These are phyloP conservation scores for Verticillium dahliae DNA, from an alignment of 2,329 filamentous ascomycete genomes.

Conservation along the genomic window DNA sequence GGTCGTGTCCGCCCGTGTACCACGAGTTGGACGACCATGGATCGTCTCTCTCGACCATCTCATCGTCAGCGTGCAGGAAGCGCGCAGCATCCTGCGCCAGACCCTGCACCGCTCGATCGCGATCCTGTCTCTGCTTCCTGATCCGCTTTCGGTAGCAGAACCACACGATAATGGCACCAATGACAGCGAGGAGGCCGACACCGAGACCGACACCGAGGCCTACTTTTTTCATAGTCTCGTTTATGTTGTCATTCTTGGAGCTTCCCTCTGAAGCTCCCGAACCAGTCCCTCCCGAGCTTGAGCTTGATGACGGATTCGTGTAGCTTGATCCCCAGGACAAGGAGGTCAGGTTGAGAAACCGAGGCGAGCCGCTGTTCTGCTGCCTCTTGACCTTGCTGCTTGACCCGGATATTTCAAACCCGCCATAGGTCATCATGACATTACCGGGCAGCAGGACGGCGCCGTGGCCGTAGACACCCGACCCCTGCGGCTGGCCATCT, in stretches of 20 bases:
- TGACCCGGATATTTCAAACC: conserved; percentile 42
- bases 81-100: conserved; percentile 42
- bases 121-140: conserved; percentile 21
- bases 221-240: conserved; percentile 32
- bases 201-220: conserved; percentile 61
- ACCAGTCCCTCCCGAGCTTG: conserved; percentile 12
- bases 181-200: conserved; percentile 48
- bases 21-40: conserved; percentile 27
- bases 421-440: conserved; percentile 62
- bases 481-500: conserved; percentile 33
- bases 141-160: conserved; percentile 41
- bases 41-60: conserved; percentile 37
- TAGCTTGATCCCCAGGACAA: conserved; percentile 47
- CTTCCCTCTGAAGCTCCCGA: neutral
- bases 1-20: conserved; percentile 38
- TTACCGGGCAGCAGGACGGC: conserved; percentile 59
- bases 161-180: conserved; percentile 37
- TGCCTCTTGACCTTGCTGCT: conserved; percentile 26
- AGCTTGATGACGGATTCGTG: conserved; percentile 31
- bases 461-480: conserved; percentile 56
- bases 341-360: conserved; percentile 53
- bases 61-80: conserved; percentile 34
- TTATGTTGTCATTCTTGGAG: conserved; percentile 1
- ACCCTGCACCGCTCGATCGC: conserved; percentile 39
- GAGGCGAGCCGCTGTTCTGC: conserved; percentile 18